Base-by-base conservation (phyloP, 169 alveolate species). In the Plasmodium gonderi region DNA sequence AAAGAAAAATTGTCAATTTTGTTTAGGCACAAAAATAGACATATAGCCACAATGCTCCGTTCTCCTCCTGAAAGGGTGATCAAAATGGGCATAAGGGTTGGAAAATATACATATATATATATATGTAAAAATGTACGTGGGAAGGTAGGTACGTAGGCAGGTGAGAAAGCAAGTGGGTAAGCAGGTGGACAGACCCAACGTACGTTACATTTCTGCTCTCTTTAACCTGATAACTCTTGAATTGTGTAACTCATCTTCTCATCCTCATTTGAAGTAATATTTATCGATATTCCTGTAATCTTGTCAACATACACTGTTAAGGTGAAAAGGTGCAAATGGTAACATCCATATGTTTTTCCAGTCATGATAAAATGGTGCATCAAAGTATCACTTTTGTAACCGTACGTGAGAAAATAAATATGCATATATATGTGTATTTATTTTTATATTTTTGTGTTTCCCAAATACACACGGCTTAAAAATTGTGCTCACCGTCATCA, bases 201-300 rank as follows among this genome's bases (percentile, higher is more conserved):
- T 33, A 11, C 14, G 44, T 3, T 69, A 33, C 74, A 23, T 31
- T 67, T 85, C 68, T 31, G 29, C 36, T 17, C 23, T 26, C 20
- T 82, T 85, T n/a, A n/a, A 85, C 92, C 92, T 44, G 92, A 85
- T 26, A 85, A 74, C 69, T 85, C 92, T 77, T 85, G 92, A 85
- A 85, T 85, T 33, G 92, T 74, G 42, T 85, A 85, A 74, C 42
- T 72, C 92, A 75, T 74, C 67, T 85, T 85, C 0, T 85, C 92
- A 75, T 85, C 92, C 8, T 85, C 92, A 65, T 72, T 85, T 44
- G 92, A 85, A 0, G 92, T 85, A 17, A 85, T 85, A 44, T 85
- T 85, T 54, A 85, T 85, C 29, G 92, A 85, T 36, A 85, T 85
- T 75, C 92, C 92, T 17, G 92, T 85, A 14, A 85, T 85, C 67